Base-by-base conservation (phyloP, 495 filamentous ascomycete genomes). In the Lepraria neglecta region DNA sequence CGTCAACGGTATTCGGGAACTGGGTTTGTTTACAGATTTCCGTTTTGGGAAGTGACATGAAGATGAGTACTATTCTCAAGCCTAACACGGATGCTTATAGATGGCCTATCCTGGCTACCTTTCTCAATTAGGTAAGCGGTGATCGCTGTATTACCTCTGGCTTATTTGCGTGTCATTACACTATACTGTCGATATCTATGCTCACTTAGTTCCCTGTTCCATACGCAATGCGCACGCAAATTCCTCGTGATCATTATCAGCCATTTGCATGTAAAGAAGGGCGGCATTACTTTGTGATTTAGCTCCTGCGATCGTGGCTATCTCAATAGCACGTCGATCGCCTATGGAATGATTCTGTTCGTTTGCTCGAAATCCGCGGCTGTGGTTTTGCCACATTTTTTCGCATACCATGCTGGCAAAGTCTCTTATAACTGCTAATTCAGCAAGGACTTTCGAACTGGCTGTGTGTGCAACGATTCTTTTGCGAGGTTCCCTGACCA, bases 321-420 rank as follows among this genome's bases (percentile, higher is more conserved):
- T 33, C 52, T 51, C 15, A 28, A 1, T 43, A 60, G n/a, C 27
- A 45, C 58, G 31, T 60, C 58, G 17, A 60, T 31, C 5, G 38
- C 33, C 30, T 42, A 1, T 38, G 7, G 12, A 38, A 12, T 12
- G 35, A 38, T 38, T 2, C 35, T 38, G 35, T 38, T 12, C 9
- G 35, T 38, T 1, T 2, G 35, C 35, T 38, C 35, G 3, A 38
- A 38, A 10, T 38, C 4, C 12, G 35, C 12, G 35, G 7, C 35
- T 10, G 7, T 12, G 12, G 74, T 24, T 24, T 1, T 24, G 76
- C 70, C 77, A 81, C 56, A 80, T 71, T 57, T 82, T 79, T 45
- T 82, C 80, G n/a, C 69, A 66, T 62, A 76, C 76, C 68, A 79
- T 76, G 15, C 77, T 77, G 24, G 82, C 61, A 78, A 78, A 83